These are phyloP conservation scores for Podosphaera xanthii DNA, from an alignment of 2,329 filamentous ascomycete species.

Conservation along the genomic window DNA sequence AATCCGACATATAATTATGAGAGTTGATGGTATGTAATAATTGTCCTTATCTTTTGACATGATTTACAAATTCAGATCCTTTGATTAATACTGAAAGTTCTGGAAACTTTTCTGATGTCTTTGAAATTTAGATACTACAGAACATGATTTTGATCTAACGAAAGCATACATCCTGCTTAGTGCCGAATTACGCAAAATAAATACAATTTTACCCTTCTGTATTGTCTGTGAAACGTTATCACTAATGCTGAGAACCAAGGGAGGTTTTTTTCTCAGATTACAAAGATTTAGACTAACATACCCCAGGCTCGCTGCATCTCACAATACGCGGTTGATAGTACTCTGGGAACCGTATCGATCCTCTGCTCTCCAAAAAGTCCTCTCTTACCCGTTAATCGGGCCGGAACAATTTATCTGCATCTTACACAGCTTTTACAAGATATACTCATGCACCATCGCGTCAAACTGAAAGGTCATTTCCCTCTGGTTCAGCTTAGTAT, in stretches of 20 bases:
- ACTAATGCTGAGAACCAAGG: conserved; percentile 16
- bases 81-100: not conserved
- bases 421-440: conserved; percentile 29
- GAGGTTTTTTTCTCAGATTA: conserved; percentile 1
- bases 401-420: conserved; percentile 12
- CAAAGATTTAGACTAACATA: not conserved
- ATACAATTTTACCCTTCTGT: conserved; percentile 12
- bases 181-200: conserved; percentile 8
- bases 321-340: conserved; percentile 17
- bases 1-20: conserved; percentile 9
- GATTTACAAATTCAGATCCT: not conserved
- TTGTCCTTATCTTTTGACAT: not conserved
- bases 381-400: conserved; percentile 5
- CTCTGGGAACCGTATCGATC: conserved; percentile 14
- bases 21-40: conserved; percentile 10
- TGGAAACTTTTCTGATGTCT: not conserved
- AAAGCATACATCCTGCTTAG: conserved; percentile 11
- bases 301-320: conserved; percentile 11
- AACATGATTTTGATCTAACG: conserved; percentile 9
- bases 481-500: conserved; percentile 32
- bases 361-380: conserved; percentile 13
- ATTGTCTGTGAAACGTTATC: conserved; percentile 14
- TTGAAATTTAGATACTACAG: conserved; percentile 3
- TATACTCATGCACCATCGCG: conserved; percentile 34
- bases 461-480: conserved; percentile 37